A percentile compares a stretch with the other conserved stretches of the same genome.
phyloP scores from a whole-genome alignment of 2,329 filamentous ascomycete genomes.

The Epichloe gansuensis region DNA sequence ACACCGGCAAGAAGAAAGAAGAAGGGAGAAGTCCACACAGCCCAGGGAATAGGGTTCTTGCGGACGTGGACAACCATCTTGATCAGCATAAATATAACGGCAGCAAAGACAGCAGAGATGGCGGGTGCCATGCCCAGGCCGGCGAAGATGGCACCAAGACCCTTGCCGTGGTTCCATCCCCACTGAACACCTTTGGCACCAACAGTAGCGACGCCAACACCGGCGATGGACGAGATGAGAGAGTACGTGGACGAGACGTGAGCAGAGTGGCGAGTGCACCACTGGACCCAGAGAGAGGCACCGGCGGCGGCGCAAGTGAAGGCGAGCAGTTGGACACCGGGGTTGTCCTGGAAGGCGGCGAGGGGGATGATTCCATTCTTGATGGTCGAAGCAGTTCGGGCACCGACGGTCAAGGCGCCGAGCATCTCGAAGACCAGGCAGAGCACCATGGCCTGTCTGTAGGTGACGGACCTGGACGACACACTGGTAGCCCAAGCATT shows the following conservation, averaged over 20 bases:
- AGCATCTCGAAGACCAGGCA: slow-evolving; percentile 53
- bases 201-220: slow-evolving; percentile 52
- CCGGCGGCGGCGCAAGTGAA: slow-evolving; percentile 50
- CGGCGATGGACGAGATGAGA: slow-evolving; percentile 51
- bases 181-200: slow-evolving; percentile 49
- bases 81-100: slow-evolving; percentile 58
- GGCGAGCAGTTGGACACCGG: slow-evolving; percentile 55
- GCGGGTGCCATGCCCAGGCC: slow-evolving; percentile 58
- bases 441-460: slow-evolving; percentile 53
- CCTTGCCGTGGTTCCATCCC: slow-evolving; percentile 57
- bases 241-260: slow-evolving; percentile 62
- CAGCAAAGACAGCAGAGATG: slow-evolving; percentile 51
- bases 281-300: slow-evolving; percentile 62
- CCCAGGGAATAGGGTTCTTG: slow-evolving; percentile 58
- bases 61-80: slow-evolving; percentile 52
- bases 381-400: slow-evolving; percentile 60
- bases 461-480: slow-evolving; percentile 63
- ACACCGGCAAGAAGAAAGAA: slow-evolving; percentile 68
- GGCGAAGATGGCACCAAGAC: slow-evolving; percentile 59
- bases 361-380: slow-evolving; percentile 61
- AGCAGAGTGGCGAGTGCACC: slow-evolving; percentile 58
- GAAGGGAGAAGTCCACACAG: slow-evolving; percentile 59
- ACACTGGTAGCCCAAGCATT: slow-evolving; percentile 71
- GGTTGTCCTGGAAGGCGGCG: slow-evolving; percentile 41
- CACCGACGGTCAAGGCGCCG: slow-evolving; percentile 52